Base-by-base conservation (phyloP, 306 rosid species). In the Fragaria nilgerrensis region DNA sequence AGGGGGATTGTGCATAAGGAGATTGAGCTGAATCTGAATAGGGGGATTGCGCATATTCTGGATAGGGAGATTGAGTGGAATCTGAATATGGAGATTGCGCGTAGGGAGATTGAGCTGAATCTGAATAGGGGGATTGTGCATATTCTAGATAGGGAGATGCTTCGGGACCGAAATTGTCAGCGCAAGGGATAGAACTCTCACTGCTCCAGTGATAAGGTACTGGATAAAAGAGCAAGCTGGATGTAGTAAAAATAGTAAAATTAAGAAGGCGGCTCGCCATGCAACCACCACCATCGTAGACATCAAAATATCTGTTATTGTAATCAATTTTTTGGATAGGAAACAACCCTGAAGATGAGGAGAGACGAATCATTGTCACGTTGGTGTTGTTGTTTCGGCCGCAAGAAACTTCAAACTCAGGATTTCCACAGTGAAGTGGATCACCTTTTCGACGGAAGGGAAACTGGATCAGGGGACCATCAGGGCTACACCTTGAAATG, bases 401-500 rank as follows among this genome's bases (percentile, higher is more conserved):
- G 64, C 94, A 90, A 14, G 75, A 56, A 27, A 90, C 14, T 66
- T 82, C 89, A 78, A 87, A 90, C 5, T 83, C 82, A 1, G 84
- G 84, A 52, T 44, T 75, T 48, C 87, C 84, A 73, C 83, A 81
- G 2, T 52, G 22, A 5, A 36, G 73, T 8, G 80, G 84, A 0
- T 23, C 23, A 27, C 39, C 75, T 70, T 64, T 75, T 16, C 73
- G 76, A 43, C 80, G 20, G 45, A 87, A 89, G 7, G 89, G 93
- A 77, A 87, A 87, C 37, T 71, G 50, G 41, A 89, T 70, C 2
- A 2, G 5, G 0, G 70, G 78, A 13, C 84, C 79, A 16, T 62
- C 27, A n/a, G 5, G 1, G 16, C 87, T 80, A 37, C 90, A 88
- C 3, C 20, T 27, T 53, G 62, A n/a, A 19, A 5, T 11, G 7